Conservation (phyloP, 2,329 filamentous ascomycete species). For the Diplodia mutila region DNA sequence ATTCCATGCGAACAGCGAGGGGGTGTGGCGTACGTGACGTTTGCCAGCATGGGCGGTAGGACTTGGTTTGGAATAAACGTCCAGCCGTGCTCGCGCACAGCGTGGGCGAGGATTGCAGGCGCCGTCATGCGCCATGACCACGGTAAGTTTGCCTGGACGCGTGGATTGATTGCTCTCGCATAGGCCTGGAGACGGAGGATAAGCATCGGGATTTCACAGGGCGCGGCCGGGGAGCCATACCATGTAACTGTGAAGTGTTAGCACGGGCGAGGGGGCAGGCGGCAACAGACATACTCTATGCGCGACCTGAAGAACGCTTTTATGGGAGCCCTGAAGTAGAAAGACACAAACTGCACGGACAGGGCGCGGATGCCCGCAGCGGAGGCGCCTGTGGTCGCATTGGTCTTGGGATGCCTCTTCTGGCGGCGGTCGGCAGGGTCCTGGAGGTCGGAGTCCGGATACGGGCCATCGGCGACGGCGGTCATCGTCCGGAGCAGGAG, state of each 20-base stretch:
- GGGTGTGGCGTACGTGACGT: constrained; percentile 57
- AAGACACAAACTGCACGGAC: constrained; percentile 75
- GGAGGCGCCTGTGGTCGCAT: constrained; percentile 74
- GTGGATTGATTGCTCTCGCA: constrained; percentile 65
- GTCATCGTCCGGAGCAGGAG: constrained; percentile 45
- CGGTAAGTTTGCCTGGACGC: constrained; percentile 49
- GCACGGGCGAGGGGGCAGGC: neutral
- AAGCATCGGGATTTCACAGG: neutral
- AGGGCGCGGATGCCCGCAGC: constrained; percentile 81
- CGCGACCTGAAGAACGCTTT: constrained; percentile 91
- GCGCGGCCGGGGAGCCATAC: constrained; percentile 37
- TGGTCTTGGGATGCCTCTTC: constrained; percentile 55
- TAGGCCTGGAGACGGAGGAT: constrained; percentile 54
- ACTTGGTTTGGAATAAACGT: constrained; percentile 74
- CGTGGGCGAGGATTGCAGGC: constrained; percentile 69
- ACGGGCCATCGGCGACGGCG: constrained; percentile 37
- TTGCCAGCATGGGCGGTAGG: constrained; percentile 74
- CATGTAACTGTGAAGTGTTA: constrained; percentile 52
- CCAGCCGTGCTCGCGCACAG: constrained; percentile 73
- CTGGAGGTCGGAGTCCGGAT: constrained; percentile 22
- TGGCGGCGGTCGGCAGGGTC: constrained; percentile 21
- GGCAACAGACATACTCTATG: constrained; percentile 70
- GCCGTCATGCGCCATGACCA: constrained; percentile 70
- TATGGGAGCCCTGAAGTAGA: constrained; percentile 88
- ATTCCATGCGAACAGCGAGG: constrained; percentile 26